phyloP scores from a whole-genome alignment of 163 green algal genomes.

The Chloromonas sp. region DNA sequence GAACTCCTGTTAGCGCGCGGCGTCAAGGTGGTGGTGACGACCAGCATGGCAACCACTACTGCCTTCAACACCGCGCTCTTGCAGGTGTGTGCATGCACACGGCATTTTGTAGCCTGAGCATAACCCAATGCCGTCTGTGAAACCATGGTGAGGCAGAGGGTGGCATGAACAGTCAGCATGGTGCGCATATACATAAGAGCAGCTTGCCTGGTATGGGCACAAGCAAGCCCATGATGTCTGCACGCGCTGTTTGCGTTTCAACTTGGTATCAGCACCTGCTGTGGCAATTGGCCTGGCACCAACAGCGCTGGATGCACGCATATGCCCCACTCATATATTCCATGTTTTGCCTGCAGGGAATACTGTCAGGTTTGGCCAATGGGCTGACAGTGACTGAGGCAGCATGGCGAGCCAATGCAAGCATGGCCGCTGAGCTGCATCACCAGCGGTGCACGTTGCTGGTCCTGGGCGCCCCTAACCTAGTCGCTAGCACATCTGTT shows the following conservation, averaged over 20 bases:
- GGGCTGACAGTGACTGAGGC: conserved; percentile 16
- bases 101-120: not conserved
- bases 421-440: conserved; percentile 9
- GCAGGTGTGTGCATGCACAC: not conserved
- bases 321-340: not conserved
- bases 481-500: not conserved
- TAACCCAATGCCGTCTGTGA: not conserved
- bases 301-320: not conserved
- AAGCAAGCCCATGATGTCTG: not conserved
- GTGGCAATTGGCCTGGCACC: not conserved
- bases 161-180: not conserved
- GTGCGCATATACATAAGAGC: not conserved
- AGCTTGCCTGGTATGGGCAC: not conserved
- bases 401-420: conserved; percentile 7
- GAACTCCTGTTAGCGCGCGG: conserved; percentile 31
- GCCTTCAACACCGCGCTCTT: conserved; percentile 15
- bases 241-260: not conserved
- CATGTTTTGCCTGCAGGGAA: conserved; percentile 1
- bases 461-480: conserved; percentile 17
- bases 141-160: not conserved
- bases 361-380: conserved; percentile 7
- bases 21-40: conserved; percentile 26
- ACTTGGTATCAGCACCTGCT: not conserved
- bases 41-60: conserved; percentile 3
- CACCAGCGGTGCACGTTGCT: conserved; percentile 9